phyloP scores from a whole-genome alignment of 2,329 filamentous ascomycete genomes.

The Sodiomyces alkalinus region DNA sequence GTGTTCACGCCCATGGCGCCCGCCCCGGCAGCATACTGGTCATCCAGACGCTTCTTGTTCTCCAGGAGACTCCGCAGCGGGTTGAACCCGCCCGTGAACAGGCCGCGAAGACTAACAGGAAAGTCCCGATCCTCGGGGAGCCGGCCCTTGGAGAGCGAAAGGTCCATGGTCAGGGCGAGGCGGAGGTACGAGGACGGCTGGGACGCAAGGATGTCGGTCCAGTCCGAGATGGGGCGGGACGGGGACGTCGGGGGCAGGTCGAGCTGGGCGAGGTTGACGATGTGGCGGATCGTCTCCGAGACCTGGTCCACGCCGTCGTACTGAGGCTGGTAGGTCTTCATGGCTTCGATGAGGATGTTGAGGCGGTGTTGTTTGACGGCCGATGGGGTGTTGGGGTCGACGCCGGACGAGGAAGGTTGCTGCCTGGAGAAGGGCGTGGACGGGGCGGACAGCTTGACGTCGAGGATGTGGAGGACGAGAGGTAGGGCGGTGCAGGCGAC shows the following conservation, averaged over 20 bases:
- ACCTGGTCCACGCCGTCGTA: conserved; percentile 30
- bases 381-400: conserved; percentile 17
- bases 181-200: conserved; percentile 24
- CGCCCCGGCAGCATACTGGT: background rate
- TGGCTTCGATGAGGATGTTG: conserved; percentile 27
- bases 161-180: conserved; percentile 26
- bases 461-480: conserved; percentile 17
- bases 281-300: conserved; percentile 25
- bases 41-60: conserved; percentile 8
- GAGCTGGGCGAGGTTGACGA: conserved; percentile 23
- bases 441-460: conserved; percentile 18
- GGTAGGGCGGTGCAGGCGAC: conserved; percentile 19
- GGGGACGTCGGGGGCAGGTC: conserved; percentile 6
- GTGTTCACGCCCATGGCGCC: background rate
- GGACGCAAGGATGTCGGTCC: conserved; percentile 25
- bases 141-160: conserved; percentile 25
- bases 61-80: conserved; percentile 18
- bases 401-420: conserved; percentile 2
- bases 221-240: conserved; percentile 15
- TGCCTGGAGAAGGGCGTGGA: conserved; percentile 3
- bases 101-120: conserved; percentile 19
- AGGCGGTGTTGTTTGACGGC: conserved; percentile 26
- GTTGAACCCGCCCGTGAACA: conserved; percentile 22
- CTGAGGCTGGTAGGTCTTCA: conserved; percentile 28
- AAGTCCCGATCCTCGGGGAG: conserved; percentile 24